phyloP scores from a whole-genome alignment of 441 rosid species.

The California macrophylla region DNA sequence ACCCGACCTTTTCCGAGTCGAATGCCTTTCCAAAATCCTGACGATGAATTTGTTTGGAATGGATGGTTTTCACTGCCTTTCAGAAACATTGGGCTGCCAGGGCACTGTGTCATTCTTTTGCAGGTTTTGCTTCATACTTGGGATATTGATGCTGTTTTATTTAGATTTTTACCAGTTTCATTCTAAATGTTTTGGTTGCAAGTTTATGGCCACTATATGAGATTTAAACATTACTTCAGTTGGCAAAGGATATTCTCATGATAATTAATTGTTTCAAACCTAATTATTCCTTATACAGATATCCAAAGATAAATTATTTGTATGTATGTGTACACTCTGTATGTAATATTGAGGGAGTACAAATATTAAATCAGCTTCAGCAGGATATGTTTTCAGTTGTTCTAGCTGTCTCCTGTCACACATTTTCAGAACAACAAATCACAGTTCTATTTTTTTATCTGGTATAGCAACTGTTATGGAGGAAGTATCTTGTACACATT shows the following conservation, averaged over 20 bases:
- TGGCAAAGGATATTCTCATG: background rate
- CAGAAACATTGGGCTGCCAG: slow-evolving; percentile 53
- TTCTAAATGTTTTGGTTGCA: slow-evolving; percentile 5
- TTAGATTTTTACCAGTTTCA: slow-evolving; percentile 12
- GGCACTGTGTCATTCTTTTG: slow-evolving; percentile 72
- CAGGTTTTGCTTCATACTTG: slow-evolving; percentile 59
- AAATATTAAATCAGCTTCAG: background rate
- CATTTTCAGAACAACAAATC: background rate
- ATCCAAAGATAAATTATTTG: background rate
- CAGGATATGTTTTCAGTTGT: background rate
- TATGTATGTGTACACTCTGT: background rate
- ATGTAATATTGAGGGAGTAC: background rate
- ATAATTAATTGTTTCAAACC: background rate
- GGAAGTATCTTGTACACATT: background rate
- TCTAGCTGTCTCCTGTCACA: background rate
- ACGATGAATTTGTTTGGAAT: slow-evolving; percentile 94
- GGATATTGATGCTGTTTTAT: slow-evolving; percentile 22
- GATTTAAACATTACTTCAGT: background rate
- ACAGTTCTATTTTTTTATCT: background rate
- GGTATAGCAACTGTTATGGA: background rate
- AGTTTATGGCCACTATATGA: slow-evolving; percentile 2
- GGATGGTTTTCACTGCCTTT: slow-evolving; percentile 72
- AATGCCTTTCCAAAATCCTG: slow-evolving; percentile 57
- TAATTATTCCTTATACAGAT: background rate
- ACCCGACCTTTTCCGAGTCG: slow-evolving; percentile 88